These are phyloP conservation scores for Acanthamoeba castellanii DNA, from an alignment of 208 protist species.

Conservation along the genomic window DNA sequence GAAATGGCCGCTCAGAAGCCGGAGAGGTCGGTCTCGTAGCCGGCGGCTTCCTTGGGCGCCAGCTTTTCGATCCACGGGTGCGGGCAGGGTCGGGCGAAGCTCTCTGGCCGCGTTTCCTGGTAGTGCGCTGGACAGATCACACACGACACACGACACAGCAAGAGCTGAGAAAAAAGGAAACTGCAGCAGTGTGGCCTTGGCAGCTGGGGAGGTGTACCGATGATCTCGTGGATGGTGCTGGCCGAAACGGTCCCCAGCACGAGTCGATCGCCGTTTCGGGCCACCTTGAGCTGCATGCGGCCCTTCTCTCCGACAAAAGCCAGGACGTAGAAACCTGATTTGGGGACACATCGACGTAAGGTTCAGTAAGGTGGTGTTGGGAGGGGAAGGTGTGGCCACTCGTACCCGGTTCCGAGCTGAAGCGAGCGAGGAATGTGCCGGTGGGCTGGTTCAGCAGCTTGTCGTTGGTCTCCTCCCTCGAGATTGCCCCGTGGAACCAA, in stretches of 20 bases:
- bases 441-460: background rate
- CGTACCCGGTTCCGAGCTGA: conserved; percentile 11
- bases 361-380: too few species aligned
- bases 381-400: background rate
- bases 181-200: background rate
- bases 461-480: conserved; percentile 25
- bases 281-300: conserved; percentile 39
- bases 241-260: background rate
- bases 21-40: conserved; percentile 24
- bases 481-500: conserved; percentile 42
- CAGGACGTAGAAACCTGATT: conserved; percentile 21
- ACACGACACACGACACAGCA: background rate
- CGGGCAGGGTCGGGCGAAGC: conserved; percentile 29
- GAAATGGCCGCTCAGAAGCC: background rate
- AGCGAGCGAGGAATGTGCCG: conserved; percentile 20
- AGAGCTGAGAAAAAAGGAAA: background rate
- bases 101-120: background rate
- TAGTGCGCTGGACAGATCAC: background rate
- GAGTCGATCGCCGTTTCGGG: background rate
- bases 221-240: background rate
- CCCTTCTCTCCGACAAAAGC: conserved; percentile 43
- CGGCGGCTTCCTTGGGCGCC: background rate
- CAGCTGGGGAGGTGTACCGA: background rate
- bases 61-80: conserved; percentile 29
- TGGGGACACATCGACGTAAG: background rate